Base-by-base conservation (phyloP, 371 early-diverging fungal species). In the Syncephalis plumigaleata region DNA sequence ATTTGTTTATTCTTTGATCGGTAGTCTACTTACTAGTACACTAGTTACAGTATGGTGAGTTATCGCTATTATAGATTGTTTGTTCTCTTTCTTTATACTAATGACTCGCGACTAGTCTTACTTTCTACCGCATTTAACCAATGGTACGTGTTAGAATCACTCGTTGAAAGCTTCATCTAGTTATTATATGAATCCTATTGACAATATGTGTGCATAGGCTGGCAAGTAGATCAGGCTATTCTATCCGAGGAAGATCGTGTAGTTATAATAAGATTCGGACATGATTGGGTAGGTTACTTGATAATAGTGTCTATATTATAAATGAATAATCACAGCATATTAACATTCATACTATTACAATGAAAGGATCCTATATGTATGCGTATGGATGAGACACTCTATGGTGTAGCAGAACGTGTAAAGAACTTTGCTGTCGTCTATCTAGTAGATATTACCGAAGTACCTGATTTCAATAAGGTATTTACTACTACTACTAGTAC, bases 211-310 rank as follows among this genome's bases (percentile, higher is more conserved):
- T 18, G 20, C 36, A 17, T 45, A 70, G 93, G 91, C 42, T 96
- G 96, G 96, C 96, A 97, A 63, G 96, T 94, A 18, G 98, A 97
- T 65, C 93, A 93, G 65, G 94, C 96, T n/a, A 97, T 97, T 47
- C 67, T 97, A 26, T 83, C 84, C 15, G 98, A 97, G 60, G 96
- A 97, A 55, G 92, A 94, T 44, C 76, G 95, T 18, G 91, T 97
- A 1, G 96, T 95, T 17, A 69, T 97, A 23, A 86, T 97, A 43
- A 77, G 98, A 7, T 95, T 97, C 60, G 98, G 98, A 9, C 91
- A 91, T 49, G 96, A 93, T 70, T 91, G 93, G 90, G 75, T 70
- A 58, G 21, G 46, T 50, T 26, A 26, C 2, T 4, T 9, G 36
- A 23, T 24, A 17, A 8, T 43, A 4, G 39, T 47, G 9, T 38